Percentiles rank a stretch among this genome's conserved stretches.
These are phyloP conservation scores for Phialemoniopsis sp. DNA, from an alignment of 2,329 filamentous ascomycete genomes.

Conservation along the genomic window DNA sequence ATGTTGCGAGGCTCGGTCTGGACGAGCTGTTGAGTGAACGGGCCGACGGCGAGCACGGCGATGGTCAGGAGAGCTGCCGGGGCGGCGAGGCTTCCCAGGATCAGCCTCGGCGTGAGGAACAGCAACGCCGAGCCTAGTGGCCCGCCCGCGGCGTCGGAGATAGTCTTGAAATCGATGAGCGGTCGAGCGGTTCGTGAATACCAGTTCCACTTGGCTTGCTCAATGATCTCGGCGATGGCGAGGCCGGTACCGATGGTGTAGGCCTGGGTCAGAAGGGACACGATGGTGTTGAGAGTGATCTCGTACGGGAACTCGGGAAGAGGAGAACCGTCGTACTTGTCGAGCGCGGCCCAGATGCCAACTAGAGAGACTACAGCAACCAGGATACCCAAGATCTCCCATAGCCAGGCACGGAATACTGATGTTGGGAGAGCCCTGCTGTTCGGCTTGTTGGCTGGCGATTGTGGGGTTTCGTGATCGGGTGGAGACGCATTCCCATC, in stretches of 20 bases:
- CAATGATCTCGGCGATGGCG: background rate
- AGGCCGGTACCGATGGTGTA: background rate
- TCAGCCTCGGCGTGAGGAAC: conserved; percentile 1
- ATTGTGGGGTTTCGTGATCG: too few relatives aligned
- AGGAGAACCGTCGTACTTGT: conserved; percentile 1
- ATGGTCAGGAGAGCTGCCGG: background rate
- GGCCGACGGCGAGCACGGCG: background rate
- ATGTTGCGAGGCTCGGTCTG: background rate
- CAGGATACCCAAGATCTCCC: background rate
- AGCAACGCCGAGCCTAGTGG: conserved; percentile 2
- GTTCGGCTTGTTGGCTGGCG: too few relatives aligned
- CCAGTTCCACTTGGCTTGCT: conserved; percentile 5
- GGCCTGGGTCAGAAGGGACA: conserved; percentile 4
- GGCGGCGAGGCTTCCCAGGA: background rate
- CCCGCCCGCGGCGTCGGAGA: background rate
- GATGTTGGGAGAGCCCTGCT: too few relatives aligned
- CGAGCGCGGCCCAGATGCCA: conserved; percentile 1
- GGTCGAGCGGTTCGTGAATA: background rate
- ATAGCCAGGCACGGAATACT: too few relatives aligned
- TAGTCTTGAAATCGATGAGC: background rate
- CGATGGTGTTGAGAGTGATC: conserved; percentile 3
- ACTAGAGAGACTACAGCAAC: background rate
- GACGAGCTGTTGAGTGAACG: conserved; percentile 4
- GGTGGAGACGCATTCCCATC: too few relatives aligned
- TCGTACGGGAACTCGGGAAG: conserved; percentile 1